These are phyloP conservation scores for Astrephomene gubernaculifera DNA, from an alignment of 139 green algal genomes.

Conservation along the genomic window DNA sequence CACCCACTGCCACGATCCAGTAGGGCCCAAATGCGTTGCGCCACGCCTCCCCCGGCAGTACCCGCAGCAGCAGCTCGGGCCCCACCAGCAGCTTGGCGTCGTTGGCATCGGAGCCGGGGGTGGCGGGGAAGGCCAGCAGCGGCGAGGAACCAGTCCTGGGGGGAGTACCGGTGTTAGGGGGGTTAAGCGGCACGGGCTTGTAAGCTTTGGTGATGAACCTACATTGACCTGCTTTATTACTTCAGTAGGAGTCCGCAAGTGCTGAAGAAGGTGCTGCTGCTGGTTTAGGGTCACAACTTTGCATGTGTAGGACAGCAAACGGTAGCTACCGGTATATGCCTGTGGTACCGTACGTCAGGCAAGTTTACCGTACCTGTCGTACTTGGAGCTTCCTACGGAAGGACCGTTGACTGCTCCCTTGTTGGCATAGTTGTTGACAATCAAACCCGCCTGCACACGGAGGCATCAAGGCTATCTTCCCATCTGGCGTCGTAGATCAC, in stretches of 20 bases:
- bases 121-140: neutral
- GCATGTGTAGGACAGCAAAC: neutral
- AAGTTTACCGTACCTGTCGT: constrained; percentile 18
- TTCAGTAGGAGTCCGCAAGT: neutral
- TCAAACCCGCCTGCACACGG: constrained; percentile 31
- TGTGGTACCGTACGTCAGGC: neutral
- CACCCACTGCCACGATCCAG: constrained; percentile 49
- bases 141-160: neutral
- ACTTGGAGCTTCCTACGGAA: constrained; percentile 2
- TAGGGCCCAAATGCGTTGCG: constrained; percentile 20
- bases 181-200: neutral
- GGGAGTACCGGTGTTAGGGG: neutral
- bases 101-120: neutral
- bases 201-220: too few relatives aligned
- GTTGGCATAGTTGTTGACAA: constrained; percentile 59
- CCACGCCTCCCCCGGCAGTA: neutral
- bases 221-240: neutral
- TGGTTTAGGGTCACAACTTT: neutral
- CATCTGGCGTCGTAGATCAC: neutral
- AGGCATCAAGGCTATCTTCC: neutral
- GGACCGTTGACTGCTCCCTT: constrained; percentile 44
- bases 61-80: constrained; percentile 5
- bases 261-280: neutral
- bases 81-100: constrained; percentile 36
- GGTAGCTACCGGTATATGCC: neutral